These are phyloP conservation scores for Rasamsonia emersonii DNA, from an alignment of 2,329 filamentous ascomycete species.

Conservation along the genomic window DNA sequence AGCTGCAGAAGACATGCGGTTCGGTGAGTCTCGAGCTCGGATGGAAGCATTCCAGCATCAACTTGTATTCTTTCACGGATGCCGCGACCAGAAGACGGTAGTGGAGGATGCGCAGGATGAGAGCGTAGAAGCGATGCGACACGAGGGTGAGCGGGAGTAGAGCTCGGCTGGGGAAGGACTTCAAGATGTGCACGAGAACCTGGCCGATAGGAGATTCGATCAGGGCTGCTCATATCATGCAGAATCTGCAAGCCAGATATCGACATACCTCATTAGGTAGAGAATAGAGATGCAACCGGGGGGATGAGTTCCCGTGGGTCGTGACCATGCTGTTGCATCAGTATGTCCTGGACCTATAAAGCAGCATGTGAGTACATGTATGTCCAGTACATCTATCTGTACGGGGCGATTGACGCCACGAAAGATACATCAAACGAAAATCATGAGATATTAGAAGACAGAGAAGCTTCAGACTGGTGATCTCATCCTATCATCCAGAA, in stretches of 20 bases:
- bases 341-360: too few species aligned
- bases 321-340: neutral
- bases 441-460: too few species aligned
- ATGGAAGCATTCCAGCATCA: constrained; percentile 73
- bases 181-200: constrained; percentile 46
- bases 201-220: constrained; percentile 15
- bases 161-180: constrained; percentile 40
- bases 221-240: neutral
- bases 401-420: too few species aligned
- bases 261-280: constrained; percentile 31
- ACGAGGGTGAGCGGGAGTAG: constrained; percentile 51
- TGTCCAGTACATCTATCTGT: too few species aligned
- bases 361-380: too few species aligned
- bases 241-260: neutral
- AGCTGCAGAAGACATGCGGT: constrained; percentile 60
- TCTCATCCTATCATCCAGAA: too few species aligned
- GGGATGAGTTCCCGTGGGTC: constrained; percentile 1
- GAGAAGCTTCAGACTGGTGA: too few species aligned
- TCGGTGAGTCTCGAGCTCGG: constrained; percentile 60
- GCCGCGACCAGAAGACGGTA: constrained; percentile 54
- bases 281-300: constrained; percentile 14
- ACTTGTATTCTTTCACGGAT: constrained; percentile 51
- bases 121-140: constrained; percentile 54
- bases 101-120: constrained; percentile 57
- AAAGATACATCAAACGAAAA: too few species aligned